A percentile compares a stretch with the other conserved stretches of the same genome.
phyloP scores from a whole-genome alignment of 2,329 filamentous ascomycete genomes.

The Tolypocladium album region DNA sequence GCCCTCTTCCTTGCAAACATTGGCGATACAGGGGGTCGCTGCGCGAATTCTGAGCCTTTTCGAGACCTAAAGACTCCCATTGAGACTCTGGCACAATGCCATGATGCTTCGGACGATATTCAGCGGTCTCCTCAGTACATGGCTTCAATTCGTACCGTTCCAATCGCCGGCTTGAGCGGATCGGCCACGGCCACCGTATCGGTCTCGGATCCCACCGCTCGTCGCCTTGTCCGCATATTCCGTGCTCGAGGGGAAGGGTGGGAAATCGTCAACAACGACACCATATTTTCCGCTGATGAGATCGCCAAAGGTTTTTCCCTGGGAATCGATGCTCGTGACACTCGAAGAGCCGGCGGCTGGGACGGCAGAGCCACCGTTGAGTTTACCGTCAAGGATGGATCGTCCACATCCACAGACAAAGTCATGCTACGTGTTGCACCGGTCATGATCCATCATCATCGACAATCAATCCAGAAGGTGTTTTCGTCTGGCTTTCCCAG shows the following conservation, averaged over 20 bases:
- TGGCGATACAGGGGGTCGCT: conserved; percentile 19
- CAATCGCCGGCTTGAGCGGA: conserved; percentile 10
- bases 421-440: conserved; percentile 25
- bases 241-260: conserved; percentile 9
- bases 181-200: conserved; percentile 9
- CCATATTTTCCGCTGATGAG: conserved; percentile 16
- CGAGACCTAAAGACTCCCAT: neutral
- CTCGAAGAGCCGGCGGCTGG: conserved; percentile 11
- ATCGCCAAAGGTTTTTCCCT: conserved; percentile 19
- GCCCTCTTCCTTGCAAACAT: conserved; percentile 25
- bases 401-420: conserved; percentile 8
- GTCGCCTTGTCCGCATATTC: conserved; percentile 17
- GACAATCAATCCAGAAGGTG: conserved; percentile 16
- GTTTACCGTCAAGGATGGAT: conserved; percentile 17
- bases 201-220: conserved; percentile 1
- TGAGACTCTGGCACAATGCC: conserved; percentile 9
- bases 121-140: conserved; percentile 17
- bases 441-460: conserved; percentile 24
- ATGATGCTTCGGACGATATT: conserved; percentile 22
- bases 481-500: conserved; percentile 9
- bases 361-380: conserved; percentile 14
- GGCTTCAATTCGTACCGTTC: conserved; percentile 21
- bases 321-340: conserved; percentile 22
- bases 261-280: conserved; percentile 13
- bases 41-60: conserved; percentile 6